phyloP scores from a whole-genome alignment of 2,329 filamentous ascomycete species.

The Talaromyces funiculosus region DNA sequence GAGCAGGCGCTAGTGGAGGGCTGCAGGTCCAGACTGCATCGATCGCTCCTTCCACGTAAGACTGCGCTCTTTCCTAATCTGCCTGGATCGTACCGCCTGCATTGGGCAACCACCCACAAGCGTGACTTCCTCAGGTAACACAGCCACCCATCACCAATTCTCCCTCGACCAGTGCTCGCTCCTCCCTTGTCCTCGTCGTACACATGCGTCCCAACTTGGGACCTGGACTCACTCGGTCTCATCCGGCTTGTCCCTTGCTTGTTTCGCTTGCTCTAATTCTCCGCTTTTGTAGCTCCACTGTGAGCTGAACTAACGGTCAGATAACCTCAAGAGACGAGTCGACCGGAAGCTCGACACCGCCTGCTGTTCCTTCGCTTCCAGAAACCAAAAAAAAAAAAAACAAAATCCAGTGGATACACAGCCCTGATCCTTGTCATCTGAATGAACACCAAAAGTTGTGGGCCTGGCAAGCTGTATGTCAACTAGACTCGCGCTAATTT shows the following conservation, averaged over 20 bases:
- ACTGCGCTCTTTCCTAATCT: not conserved
- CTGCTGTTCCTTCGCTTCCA: conserved; percentile 1
- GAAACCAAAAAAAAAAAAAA: no score
- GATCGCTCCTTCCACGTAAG: not conserved
- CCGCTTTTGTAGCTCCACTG: not conserved
- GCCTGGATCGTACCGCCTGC: not conserved
- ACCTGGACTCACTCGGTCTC: not conserved
- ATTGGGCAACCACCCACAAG: not conserved
- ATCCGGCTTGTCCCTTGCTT: not conserved
- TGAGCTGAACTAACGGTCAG: not conserved
- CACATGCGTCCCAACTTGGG: not conserved
- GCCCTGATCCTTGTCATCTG: not conserved
- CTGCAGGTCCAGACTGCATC: conserved; percentile 1
- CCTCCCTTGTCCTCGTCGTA: not conserved
- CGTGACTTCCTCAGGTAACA: not conserved
- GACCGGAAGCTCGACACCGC: not conserved
- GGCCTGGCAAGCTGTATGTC: not conserved
- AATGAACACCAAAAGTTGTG: not conserved
- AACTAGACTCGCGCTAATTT: conserved; percentile 1
- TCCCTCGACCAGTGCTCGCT: not conserved
- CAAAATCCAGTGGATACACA: not conserved
- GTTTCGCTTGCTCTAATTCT: not conserved
- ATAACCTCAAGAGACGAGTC: not conserved
- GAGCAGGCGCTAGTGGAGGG: not conserved
- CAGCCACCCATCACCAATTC: not conserved